Conservation (phyloP, 257 asterid genomes). For the Eustoma russellianum region DNA sequence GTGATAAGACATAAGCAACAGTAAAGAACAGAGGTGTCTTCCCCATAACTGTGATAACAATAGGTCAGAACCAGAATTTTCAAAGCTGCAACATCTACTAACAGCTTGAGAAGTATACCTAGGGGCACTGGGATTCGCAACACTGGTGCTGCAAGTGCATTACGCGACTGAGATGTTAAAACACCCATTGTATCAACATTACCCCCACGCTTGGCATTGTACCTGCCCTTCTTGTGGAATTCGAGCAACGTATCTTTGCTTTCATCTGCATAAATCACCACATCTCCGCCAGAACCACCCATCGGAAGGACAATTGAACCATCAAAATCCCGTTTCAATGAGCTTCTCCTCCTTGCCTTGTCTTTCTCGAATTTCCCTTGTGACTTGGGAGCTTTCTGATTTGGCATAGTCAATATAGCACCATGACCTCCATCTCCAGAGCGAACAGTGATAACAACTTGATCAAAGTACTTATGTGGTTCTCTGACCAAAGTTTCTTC, state of each 20-base stretch:
- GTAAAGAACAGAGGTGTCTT: background rate
- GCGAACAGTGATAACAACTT: conserved; percentile 70
- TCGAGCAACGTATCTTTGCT: conserved; percentile 69
- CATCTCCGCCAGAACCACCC: conserved; percentile 91
- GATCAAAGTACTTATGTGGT: conserved; percentile 80
- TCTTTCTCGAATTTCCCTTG: conserved; percentile 44
- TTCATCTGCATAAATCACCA: conserved; percentile 76
- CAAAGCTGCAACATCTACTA: background rate
- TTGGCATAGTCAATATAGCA: conserved; percentile 55
- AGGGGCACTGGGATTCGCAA: conserved; percentile 81
- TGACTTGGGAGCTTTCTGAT: conserved; percentile 37
- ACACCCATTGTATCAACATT: conserved; percentile 92
- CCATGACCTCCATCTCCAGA: conserved; percentile 98
- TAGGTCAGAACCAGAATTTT: background rate
- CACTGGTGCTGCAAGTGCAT: conserved; percentile 64
- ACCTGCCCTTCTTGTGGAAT: conserved; percentile 51
- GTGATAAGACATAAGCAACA: conserved; percentile 1
- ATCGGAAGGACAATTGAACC: conserved; percentile 83
- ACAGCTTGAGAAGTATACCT: conserved; percentile 32
- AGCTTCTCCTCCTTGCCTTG: conserved; percentile 42
- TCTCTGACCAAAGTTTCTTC: conserved; percentile 52
- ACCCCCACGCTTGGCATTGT: conserved; percentile 89
- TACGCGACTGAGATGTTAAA: conserved; percentile 56
- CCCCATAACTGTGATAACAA: background rate
- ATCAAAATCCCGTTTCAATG: conserved; percentile 78